Evolutionary conservation across 164 flowering plant genomes (phyloP).

Genomic region (Macadamia tetraphylla): DNA sequence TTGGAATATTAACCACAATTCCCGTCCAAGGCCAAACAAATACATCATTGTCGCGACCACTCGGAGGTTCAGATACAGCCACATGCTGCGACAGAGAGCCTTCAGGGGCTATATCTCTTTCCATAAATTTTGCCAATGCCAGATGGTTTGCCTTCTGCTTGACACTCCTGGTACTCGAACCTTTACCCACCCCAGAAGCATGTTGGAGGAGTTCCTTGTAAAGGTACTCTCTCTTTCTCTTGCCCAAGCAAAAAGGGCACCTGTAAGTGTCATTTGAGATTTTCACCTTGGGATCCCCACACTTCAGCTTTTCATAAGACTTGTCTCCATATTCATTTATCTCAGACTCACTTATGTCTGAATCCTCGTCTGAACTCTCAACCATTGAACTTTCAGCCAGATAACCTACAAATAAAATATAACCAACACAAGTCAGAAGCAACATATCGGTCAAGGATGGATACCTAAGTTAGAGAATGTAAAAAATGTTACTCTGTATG

Average conservation of each 20-base stretch:
- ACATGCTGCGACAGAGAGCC: constrained; percentile 27
- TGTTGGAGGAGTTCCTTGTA: constrained; percentile 79
- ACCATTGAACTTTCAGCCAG: constrained; percentile 20
- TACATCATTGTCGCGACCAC: constrained; percentile 40
- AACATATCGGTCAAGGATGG: not conserved
- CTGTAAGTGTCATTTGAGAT: constrained; percentile 34
- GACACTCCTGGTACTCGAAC: constrained; percentile 53
- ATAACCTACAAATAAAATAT: not conserved
- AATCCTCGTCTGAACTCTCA: constrained; percentile 48
- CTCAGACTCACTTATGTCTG: constrained; percentile 77
- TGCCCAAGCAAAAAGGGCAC: constrained; percentile 79
- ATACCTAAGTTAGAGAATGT: not conserved
- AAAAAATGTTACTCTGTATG: too few species aligned
- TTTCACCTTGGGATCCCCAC: constrained; percentile 41
- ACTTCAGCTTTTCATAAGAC: constrained; percentile 49
- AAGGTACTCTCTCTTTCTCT: constrained; percentile 45
- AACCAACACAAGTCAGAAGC: not conserved
- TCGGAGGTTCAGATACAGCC: constrained; percentile 24
- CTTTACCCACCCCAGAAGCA: constrained; percentile 65
- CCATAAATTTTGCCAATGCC: constrained; percentile 63
- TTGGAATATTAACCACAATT: constrained; percentile 63
- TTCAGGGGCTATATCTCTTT: constrained; percentile 34
- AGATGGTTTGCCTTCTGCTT: constrained; percentile 71
- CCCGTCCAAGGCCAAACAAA: constrained; percentile 86
- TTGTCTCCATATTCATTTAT: constrained; percentile 46